Evolutionary conservation across 306 rosid genomes (phyloP), one percentile per base, ranked within the genome.

Genomic region (Rubus parviflorus): DNA sequence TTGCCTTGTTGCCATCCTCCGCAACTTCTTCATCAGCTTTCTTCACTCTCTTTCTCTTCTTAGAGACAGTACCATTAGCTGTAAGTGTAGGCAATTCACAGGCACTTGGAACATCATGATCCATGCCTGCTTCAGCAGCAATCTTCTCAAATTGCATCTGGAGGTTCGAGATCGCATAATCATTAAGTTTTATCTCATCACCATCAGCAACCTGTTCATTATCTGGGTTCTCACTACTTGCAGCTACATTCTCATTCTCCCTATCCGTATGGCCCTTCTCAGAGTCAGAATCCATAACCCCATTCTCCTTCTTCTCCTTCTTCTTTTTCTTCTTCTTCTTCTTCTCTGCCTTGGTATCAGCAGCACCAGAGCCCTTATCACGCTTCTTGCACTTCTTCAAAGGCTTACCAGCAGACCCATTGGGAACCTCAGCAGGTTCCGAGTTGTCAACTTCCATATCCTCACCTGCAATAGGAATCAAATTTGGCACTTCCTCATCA

Each of bases 1-100:
- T 86, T 42, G 77, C 92, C 43, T 45, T 62, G 4, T 68, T 79
- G 61, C 58, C 73, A 56, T 76, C 89, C 17, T 86, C 89, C 11
- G 70, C 84, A 69, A 80, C 93, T n/a, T 72, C 84, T 72, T 75
- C 84, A 20, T 61, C 81, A 45, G 78, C 73, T 72, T 75, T 86
- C 86, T 88, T 92, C 22, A 81, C 79, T 87, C 99, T 91, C 85
- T 91, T 92, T 81, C 99, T 91, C 87, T 96, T 96, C 91, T 93
- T 91, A 40, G 92, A 77, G 40, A 82, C 85, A 64, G 79, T 41
- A 54, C 78, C 83, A 12, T 63, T 80, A 20, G 76, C 54, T 1
- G 70, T 47, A 66, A 76, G 68, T 52, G 72, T 66, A 6, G 91
- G 83, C 46, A 75, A 48, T 60, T 80, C 86, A 75, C 85, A 82